Base-by-base conservation (phyloP, 164 flowering plant genomes). In the Vitis riparia region DNA sequence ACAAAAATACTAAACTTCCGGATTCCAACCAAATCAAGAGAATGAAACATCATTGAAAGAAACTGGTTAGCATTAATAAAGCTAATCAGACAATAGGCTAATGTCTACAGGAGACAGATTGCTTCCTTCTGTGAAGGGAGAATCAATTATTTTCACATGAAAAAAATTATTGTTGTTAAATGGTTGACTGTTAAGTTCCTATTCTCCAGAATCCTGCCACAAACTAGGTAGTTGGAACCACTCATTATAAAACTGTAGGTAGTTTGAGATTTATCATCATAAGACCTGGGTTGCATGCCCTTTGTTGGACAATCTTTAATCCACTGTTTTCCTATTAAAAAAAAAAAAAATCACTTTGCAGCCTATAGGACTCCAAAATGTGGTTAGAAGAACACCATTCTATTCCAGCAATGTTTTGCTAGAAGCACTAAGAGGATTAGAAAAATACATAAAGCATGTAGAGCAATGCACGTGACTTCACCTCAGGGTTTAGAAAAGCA, bases 401-500 rank as follows among this genome's bases (percentile, higher is more conserved):
- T 37, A 6, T 37, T 37, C 44, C 7, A 37, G 44, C 44, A 32
- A 32, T 32, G 44, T 23, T 23, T 23, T 23, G 27, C 27, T 23
- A 23, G 27, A 23, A 23, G 27, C 27, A 23, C 2, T 23, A 23
- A 23, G 27, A 23, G 27, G 27, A 23, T 23, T 23, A 23, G 27
- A 23, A 23, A 23, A 23, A 23, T 23, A 23, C 27, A 23, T 37
- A 5, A 61, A 61, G 29, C 15, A 8, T n/a, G 16, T 32, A 14
- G 48, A 62, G 23, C 17, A 62, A 3, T 47, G 8, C 13, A 12
- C 10, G 17, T 32, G 14, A 12, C 15, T 47, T 65, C 77, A 96
- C 99, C 89, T 85, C 85, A 8, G 99, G 97, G 65, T 91, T 93
- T 64, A 96, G 81, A 74, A 96, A 96, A 70, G 99, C 99, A 51